phyloP scores from a whole-genome alignment of 2,329 filamentous ascomycete species.

The Hypoxylon sp. region DNA sequence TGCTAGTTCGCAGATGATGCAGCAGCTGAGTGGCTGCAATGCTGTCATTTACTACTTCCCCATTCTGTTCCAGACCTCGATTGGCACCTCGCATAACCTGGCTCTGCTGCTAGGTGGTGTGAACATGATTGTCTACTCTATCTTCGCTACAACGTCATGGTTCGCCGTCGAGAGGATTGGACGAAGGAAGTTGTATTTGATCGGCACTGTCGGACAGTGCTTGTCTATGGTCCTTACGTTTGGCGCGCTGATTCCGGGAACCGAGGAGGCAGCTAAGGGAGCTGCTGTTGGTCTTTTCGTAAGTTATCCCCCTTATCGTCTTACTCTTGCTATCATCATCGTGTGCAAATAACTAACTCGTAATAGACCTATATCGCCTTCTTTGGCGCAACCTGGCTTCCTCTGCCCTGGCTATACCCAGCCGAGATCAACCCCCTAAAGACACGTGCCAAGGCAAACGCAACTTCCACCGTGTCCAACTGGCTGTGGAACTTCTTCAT shows the following conservation, averaged over 20 bases:
- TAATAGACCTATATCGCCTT: conserved; percentile 73
- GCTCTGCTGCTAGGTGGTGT: conserved; percentile 62
- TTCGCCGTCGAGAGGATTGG: conserved; percentile 64
- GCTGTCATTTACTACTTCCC: conserved; percentile 74
- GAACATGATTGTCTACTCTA: conserved; percentile 55
- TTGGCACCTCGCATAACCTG: conserved; percentile 60
- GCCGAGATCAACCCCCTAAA: conserved; percentile 68
- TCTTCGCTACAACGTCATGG: conserved; percentile 56
- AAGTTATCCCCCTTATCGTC: conserved; percentile 23
- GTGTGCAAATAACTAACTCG: conserved; percentile 9
- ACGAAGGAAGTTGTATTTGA: conserved; percentile 62
- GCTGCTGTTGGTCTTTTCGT: conserved; percentile 76
- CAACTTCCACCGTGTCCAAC: conserved; percentile 65
- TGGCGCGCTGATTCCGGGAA: conserved; percentile 74
- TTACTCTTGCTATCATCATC: no score
- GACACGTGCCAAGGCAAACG: conserved; percentile 63
- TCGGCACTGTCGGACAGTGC: conserved; percentile 64
- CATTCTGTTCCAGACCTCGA: conserved; percentile 66
- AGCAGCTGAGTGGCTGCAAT: conserved; percentile 72
- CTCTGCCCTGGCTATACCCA: conserved; percentile 72
- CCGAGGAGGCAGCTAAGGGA: conserved; percentile 73
- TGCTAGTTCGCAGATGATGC: conserved; percentile 71
- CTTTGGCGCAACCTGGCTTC: conserved; percentile 76
- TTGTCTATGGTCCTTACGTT: conserved; percentile 73
- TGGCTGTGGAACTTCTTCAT: conserved; percentile 68